These are phyloP conservation scores for Aristolochia contorta DNA, from an alignment of 164 flowering plant genomes.

Conservation along the genomic window DNA sequence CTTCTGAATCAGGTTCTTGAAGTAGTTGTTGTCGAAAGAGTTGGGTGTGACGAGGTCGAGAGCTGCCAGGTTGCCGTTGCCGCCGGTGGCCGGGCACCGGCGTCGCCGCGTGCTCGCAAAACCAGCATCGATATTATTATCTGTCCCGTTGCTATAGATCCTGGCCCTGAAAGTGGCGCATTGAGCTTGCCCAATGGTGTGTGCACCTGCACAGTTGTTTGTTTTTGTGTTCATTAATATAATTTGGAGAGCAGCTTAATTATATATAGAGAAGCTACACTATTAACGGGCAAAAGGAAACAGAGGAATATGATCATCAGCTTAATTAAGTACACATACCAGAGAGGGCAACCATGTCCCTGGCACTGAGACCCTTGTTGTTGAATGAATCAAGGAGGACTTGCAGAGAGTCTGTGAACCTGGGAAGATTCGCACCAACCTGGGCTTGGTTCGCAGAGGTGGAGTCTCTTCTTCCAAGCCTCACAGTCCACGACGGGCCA, in stretches of 20 bases:
- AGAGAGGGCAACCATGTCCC: conserved; percentile 9
- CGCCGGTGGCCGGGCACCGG: conserved; percentile 21
- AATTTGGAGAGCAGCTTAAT: too few species aligned
- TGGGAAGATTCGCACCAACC: conserved; percentile 3
- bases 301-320: too few species aligned
- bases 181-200: conserved; percentile 34
- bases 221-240: not conserved
- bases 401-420: conserved; percentile 4
- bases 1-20: conserved; percentile 23
- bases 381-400: conserved; percentile 1
- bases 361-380: conserved; percentile 6
- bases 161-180: conserved; percentile 20
- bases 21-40: conserved; percentile 40
- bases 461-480: conserved; percentile 21
- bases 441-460: conserved; percentile 5
- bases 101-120: conserved; percentile 25
- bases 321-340: too few species aligned
- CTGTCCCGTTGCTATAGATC: conserved; percentile 23
- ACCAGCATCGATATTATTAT: conserved; percentile 35
- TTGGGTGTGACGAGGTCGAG: conserved; percentile 40
- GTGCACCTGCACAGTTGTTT: conserved; percentile 20
- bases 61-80: conserved; percentile 26
- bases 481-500: conserved; percentile 6
- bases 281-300: too few species aligned
- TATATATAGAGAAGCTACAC: too few species aligned